Evolutionary conservation across 768 basidiomycete species (phyloP).

Genomic region (Trametes meyenii): DNA sequence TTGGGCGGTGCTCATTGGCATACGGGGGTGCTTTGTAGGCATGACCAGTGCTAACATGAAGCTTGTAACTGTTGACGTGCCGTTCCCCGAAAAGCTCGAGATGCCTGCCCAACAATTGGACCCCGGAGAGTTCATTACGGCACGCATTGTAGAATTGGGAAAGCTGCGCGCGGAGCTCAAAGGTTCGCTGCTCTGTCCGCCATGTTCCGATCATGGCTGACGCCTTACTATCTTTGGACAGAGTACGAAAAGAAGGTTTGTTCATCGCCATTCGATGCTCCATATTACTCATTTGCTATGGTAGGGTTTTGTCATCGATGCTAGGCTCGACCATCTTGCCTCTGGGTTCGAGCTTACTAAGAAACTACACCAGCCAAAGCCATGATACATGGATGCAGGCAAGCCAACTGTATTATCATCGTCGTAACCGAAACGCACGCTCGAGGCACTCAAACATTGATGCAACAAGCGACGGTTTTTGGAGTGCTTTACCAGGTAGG

Average conservation of each 20-base stretch:
- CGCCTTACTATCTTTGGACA: constrained; percentile 31
- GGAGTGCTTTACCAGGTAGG: too few relatives aligned
- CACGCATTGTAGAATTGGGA: constrained; percentile 66
- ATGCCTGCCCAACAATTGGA: constrained; percentile 78
- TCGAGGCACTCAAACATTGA: too few relatives aligned
- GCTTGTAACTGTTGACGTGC: constrained; percentile 72
- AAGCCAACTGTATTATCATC: background rate
- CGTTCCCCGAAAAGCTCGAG: constrained; percentile 66
- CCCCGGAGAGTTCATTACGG: constrained; percentile 82
- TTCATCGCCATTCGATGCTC: background rate
- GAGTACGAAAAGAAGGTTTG: constrained; percentile 62
- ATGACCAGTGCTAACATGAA: constrained; percentile 97
- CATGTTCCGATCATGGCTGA: background rate
- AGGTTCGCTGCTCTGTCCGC: constrained; percentile 46
- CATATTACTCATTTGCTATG: background rate
- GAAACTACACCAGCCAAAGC: constrained; percentile 30
- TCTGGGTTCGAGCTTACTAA: constrained; percentile 65
- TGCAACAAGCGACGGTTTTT: too few relatives aligned
- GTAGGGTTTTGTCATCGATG: constrained; percentile 64
- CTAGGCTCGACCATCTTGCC: constrained; percentile 76
- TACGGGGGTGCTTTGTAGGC: constrained; percentile 45
- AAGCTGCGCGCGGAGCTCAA: constrained; percentile 65
- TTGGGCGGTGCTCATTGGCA: background rate
- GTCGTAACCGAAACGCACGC: background rate
- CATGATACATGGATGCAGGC: background rate